Percentiles rank a stretch among this genome's conserved stretches.
Evolutionary conservation across 2,329 filamentous ascomycete species (phyloP).

Genomic region (Penicillium sp.): DNA sequence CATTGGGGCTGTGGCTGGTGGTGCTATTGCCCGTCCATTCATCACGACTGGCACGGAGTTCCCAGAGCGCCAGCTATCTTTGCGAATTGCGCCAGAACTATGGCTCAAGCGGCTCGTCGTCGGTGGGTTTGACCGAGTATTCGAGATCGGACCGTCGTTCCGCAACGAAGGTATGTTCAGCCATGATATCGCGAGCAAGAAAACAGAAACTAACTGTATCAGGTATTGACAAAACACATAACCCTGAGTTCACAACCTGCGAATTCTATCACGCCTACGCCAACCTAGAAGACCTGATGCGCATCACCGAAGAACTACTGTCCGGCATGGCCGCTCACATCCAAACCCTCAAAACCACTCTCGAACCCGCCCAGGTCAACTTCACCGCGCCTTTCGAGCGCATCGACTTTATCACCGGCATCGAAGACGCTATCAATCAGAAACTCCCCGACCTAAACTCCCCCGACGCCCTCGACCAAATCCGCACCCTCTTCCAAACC

Average conservation of each 20-base stretch:
- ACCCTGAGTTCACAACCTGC: constrained; percentile 96
- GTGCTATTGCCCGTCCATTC: constrained; percentile 85
- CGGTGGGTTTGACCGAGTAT: constrained; percentile 83
- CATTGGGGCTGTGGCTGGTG: constrained; percentile 77
- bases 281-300: constrained; percentile 72
- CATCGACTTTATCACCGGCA: constrained; percentile 78
- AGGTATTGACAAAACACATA: constrained; percentile 81
- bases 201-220: constrained; percentile 7
- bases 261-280: constrained; percentile 93
- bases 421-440: constrained; percentile 68
- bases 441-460: constrained; percentile 64
- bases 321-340: constrained; percentile 58
- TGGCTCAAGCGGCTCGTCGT: constrained; percentile 92
- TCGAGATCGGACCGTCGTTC: constrained; percentile 90
- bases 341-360: constrained; percentile 46
- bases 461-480: constrained; percentile 57
- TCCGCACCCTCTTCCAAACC: constrained; percentile 58
- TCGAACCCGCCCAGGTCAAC: constrained; percentile 52
- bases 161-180: constrained; percentile 75
- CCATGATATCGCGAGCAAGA: not conserved
- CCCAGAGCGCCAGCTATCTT: constrained; percentile 66
- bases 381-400: constrained; percentile 63
- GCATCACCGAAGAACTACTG: constrained; percentile 72
- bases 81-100: constrained; percentile 90
- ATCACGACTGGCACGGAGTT: constrained; percentile 77